Base-by-base conservation (phyloP, 1,139 yeast genomes). In the Nadsonia commutata region DNA sequence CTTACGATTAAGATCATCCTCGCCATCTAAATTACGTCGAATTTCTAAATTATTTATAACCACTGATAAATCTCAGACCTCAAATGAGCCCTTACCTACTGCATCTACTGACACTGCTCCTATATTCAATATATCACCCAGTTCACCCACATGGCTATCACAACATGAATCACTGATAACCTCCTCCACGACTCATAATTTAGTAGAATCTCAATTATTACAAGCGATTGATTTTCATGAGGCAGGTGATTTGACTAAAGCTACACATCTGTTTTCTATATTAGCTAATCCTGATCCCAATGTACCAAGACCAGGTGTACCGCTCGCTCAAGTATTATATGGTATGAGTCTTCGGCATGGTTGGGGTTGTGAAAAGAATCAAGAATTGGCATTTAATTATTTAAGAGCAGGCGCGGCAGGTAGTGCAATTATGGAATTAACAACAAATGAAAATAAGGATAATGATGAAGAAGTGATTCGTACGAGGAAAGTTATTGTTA, bases 321-420 rank as follows among this genome's bases (percentile, higher is more conserved):
- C 33, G 16, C n/a, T 27, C 5, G 33, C 33, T 27, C 33, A 27
- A 13, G 33, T 27, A 9, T 16, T 60, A 31, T 52, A 52, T 31
- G 64, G 64, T 2, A 47, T 60, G 38, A 49, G 60, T 5, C 51
- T 59, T n/a, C 48, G 64, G 17, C 64, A 60, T 40, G 64, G 64
- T 11, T 60, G 64, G 64, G 64, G 64, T 16, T 51, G 55, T 27
- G 43, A 42, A 6, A 45, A 46, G 18, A 48, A 59, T 38, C 57
- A 54, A 21, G 47, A 40, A 5, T 43, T 43, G 2, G 64, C 58
- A 21, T 55, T 59, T 40, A 44, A 43, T 44, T 56, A 51, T 41
- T 49, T 60, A 20, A 48, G 56, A 6, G 44, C 50, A 27, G 63
- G 63, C 7, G 61, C 60, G 1, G 47, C 51, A 18, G 53, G 49